Percentiles rank a stretch among this genome's conserved stretches.
phyloP scores from a whole-genome alignment of 2,329 filamentous ascomycete genomes.

The Cordyceps farinosa region DNA sequence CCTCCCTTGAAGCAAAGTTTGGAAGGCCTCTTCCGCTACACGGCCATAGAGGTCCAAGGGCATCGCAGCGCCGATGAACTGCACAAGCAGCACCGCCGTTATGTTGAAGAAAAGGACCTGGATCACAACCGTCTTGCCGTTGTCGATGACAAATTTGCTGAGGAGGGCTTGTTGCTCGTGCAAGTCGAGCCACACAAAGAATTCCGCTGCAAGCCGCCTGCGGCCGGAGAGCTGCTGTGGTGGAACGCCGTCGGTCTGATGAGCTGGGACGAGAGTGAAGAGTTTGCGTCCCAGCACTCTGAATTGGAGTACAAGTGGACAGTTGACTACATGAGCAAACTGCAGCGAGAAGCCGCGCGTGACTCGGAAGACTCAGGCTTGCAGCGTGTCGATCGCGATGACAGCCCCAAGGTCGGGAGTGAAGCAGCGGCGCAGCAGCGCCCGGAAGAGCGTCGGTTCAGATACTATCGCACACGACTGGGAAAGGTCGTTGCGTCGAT shows the following conservation, averaged over 20 bases:
- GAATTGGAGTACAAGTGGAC: neutral
- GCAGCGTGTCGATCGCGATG: neutral
- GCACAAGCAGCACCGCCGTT: too few relatives aligned
- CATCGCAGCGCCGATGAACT: too few relatives aligned
- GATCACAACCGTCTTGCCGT: too few relatives aligned
- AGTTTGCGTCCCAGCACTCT: neutral
- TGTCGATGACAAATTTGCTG: neutral
- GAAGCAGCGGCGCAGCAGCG: neutral
- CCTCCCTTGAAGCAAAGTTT: too few relatives aligned
- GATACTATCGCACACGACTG: neutral
- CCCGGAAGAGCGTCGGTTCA: neutral
- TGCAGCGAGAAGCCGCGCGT: neutral
- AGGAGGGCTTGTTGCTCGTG: neutral
- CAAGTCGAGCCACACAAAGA: neutral
- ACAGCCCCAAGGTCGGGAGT: neutral
- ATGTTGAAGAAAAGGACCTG: too few relatives aligned
- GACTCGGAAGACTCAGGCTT: neutral
- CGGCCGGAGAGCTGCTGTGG: neutral
- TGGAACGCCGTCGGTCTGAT: slow-evolving; percentile 7
- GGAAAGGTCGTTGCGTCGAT: slow-evolving; percentile 1
- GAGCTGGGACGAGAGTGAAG: slow-evolving; percentile 9
- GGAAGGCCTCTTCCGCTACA: too few relatives aligned
- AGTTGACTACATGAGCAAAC: neutral
- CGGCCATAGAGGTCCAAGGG: too few relatives aligned
- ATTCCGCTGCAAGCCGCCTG: slow-evolving; percentile 7